phyloP scores from a whole-genome alignment of 225 moss, liverwort and hornwort species.

The Polytrichum commune region DNA sequence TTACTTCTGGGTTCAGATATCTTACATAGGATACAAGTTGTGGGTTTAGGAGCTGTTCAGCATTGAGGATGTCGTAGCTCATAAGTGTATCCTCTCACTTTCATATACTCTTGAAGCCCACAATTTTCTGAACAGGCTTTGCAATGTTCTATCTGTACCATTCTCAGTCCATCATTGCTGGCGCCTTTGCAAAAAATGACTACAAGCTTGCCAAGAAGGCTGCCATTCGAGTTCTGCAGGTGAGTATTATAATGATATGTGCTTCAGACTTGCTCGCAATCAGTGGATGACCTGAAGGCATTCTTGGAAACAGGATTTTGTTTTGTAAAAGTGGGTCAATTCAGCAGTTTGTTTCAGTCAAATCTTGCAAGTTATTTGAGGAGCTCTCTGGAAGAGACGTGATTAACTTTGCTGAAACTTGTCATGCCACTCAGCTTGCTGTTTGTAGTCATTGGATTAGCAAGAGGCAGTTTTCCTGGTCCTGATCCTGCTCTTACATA shows the following conservation, averaged over 20 bases:
- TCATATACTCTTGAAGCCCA: conserved; percentile 1
- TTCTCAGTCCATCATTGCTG: conserved; percentile 43
- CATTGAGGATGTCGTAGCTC: too few species aligned
- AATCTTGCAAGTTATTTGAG: too few species aligned
- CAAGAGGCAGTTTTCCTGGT: too few species aligned
- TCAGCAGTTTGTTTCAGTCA: neutral
- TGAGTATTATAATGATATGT: conserved; percentile 1
- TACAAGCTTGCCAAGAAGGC: conserved; percentile 43
- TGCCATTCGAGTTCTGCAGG: conserved; percentile 51
- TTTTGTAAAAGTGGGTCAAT: neutral
- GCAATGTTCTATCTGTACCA: conserved; percentile 9
- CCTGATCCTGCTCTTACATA: too few species aligned
- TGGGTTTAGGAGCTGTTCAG: too few species aligned
- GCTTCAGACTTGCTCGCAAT: too few species aligned
- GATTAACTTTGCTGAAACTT: too few species aligned
- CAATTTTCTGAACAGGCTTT: neutral
- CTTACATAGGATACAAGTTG: too few species aligned
- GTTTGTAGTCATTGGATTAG: too few species aligned
- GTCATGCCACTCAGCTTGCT: too few species aligned
- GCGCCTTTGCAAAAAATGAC: conserved; percentile 43
- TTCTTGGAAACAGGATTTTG: neutral
- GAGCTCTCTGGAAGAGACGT: too few species aligned
- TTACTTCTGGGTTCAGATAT: too few species aligned
- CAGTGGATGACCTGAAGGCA: neutral
- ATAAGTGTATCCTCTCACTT: neutral